Percentiles rank a stretch among this genome's conserved stretches.
Conservation (phyloP, 2,329 filamentous ascomycete species). For the Dactylonectria estremocensis region DNA sequence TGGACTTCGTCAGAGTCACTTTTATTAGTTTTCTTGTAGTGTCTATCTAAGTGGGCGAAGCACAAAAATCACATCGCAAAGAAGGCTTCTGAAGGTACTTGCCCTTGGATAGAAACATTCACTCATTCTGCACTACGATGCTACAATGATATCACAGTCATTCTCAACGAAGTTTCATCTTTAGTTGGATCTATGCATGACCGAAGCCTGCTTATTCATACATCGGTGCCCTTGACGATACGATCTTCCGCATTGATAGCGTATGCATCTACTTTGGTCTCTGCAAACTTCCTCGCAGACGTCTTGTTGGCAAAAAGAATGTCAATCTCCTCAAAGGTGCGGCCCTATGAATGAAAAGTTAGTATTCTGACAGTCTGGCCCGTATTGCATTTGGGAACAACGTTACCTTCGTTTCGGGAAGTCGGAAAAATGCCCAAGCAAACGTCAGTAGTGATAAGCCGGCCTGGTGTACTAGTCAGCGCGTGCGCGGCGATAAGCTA, state of each 20-base stretch:
- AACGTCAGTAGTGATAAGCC: slow-evolving; percentile 44
- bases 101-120: too few species aligned
- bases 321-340: slow-evolving; percentile 68
- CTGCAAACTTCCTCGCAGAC: slow-evolving; percentile 57
- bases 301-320: slow-evolving; percentile 64
- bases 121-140: too few species aligned
- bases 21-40: too few species aligned
- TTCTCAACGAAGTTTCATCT: too few species aligned
- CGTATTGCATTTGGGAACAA: not conserved
- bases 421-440: slow-evolving; percentile 65
- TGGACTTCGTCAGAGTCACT: too few species aligned
- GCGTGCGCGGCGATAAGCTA: not conserved
- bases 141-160: too few species aligned
- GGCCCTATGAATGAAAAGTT: slow-evolving; percentile 47
- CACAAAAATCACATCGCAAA: too few species aligned
- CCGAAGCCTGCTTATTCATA: too few species aligned
- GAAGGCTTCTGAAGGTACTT: too few species aligned
- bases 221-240: not conserved
- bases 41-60: too few species aligned
- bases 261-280: slow-evolving; percentile 52
- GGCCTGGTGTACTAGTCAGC: not conserved
- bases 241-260: slow-evolving; percentile 22
- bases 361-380: not conserved
- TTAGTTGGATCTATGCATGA: too few species aligned
- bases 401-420: slow-evolving; percentile 64